Percentiles rank a stretch among this genome's conserved stretches.
Evolutionary conservation across 2,329 filamentous ascomycete species (phyloP).

Genomic region (Penicillium sp.): DNA sequence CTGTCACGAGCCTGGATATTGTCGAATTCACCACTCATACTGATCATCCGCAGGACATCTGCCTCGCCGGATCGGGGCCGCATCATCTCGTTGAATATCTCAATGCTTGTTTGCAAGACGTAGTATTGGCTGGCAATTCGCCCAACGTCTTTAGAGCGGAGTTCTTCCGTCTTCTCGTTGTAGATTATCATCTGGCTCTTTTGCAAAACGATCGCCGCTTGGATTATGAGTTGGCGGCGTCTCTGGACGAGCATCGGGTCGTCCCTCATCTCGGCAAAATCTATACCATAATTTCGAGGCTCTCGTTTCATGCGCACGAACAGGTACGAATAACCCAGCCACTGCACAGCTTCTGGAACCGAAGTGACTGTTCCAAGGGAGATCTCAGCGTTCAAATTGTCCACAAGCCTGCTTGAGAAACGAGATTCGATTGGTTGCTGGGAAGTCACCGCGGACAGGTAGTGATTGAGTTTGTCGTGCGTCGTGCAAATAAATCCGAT

Average conservation of each 20-base stretch:
- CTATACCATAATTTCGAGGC: slow-evolving; percentile 90
- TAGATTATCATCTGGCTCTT: slow-evolving; percentile 99
- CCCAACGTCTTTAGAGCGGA: slow-evolving; percentile 92
- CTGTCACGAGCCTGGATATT: slow-evolving; percentile 92
- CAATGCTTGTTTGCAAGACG: slow-evolving; percentile 88
- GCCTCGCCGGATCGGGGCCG: slow-evolving; percentile 81
- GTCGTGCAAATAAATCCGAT: slow-evolving; percentile 98
- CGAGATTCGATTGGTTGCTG: slow-evolving; percentile 97
- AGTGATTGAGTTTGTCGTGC: slow-evolving; percentile 89
- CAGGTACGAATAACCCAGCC: slow-evolving; percentile 97
- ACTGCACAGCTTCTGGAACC: slow-evolving; percentile 89
- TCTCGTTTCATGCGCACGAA: slow-evolving; percentile 97
- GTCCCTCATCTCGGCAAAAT: slow-evolving; percentile 87
- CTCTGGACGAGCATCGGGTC: slow-evolving; percentile 87
- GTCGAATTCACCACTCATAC: slow-evolving; percentile 96
- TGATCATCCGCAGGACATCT: slow-evolving; percentile 94
- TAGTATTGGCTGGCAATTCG: slow-evolving; percentile 98
- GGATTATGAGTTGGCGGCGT: slow-evolving; percentile 81
- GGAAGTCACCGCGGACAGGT: slow-evolving; percentile 89
- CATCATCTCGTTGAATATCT: slow-evolving; percentile 98
- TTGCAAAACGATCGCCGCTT: slow-evolving; percentile 85
- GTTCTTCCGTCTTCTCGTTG: slow-evolving; percentile 90
- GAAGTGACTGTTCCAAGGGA: slow-evolving; percentile 93
- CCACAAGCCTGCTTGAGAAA: slow-evolving; percentile 90
- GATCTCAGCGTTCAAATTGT: slow-evolving; percentile 96